phyloP scores from a whole-genome alignment of 2,329 filamentous ascomycete species.

The Venturia carpophila region DNA sequence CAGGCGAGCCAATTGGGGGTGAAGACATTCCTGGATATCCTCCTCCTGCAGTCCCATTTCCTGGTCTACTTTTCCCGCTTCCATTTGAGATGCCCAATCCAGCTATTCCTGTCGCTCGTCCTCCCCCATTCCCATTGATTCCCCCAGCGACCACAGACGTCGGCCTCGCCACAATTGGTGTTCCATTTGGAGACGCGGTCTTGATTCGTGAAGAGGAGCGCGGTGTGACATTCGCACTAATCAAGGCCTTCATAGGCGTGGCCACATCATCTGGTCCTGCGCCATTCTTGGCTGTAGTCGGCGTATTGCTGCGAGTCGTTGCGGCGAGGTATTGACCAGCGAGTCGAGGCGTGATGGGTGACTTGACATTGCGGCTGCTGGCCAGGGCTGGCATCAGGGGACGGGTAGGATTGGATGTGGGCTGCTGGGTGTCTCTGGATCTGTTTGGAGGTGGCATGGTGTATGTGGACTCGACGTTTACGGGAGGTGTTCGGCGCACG shows the following conservation, averaged over 20 bases:
- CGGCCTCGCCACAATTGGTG: conserved; percentile 31
- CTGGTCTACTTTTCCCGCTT: conserved; percentile 26
- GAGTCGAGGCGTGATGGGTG: conserved; percentile 53
- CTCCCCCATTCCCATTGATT: conserved; percentile 18
- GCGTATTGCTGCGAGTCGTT: conserved; percentile 25
- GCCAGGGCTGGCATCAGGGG: conserved; percentile 62
- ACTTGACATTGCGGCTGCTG: conserved; percentile 48
- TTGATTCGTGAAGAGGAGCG: conserved; percentile 67
- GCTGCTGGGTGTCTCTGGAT: conserved; percentile 27
- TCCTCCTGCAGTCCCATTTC: conserved; percentile 26
- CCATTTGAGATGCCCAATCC: conserved; percentile 7
- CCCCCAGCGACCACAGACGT: conserved; percentile 28
- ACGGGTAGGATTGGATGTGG: conserved; percentile 35
- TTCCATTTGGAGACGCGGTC: conserved; percentile 49
- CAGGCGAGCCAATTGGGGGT: conserved; percentile 29
- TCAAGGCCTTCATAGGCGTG: conserved; percentile 47
- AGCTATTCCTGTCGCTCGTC: background rate
- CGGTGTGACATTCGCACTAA: conserved; percentile 67
- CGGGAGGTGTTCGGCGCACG: conserved; percentile 3
- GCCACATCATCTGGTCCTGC: conserved; percentile 42
- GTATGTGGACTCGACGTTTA: conserved; percentile 10
- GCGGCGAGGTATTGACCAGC: conserved; percentile 32
- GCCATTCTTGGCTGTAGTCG: conserved; percentile 30
- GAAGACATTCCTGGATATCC: conserved; percentile 18
- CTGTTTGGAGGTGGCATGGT: conserved; percentile 22